These are phyloP conservation scores for Hymenoscyphus fructigenus DNA, from an alignment of 2,329 filamentous ascomycete genomes.

Conservation along the genomic window DNA sequence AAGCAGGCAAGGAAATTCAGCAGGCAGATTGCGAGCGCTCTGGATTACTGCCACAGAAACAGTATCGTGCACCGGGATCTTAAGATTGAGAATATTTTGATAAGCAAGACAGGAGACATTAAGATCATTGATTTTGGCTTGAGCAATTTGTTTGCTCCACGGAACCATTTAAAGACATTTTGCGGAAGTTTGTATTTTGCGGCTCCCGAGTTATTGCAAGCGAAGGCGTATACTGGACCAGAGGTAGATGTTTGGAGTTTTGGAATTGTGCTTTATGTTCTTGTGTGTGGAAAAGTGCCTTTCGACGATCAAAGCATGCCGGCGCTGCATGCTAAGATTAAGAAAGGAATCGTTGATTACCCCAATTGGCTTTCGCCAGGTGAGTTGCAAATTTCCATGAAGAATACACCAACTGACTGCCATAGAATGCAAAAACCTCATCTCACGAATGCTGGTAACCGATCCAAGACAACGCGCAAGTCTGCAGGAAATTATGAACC, in stretches of 20 bases:
- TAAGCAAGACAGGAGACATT: conserved; percentile 98
- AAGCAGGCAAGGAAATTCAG: conserved; percentile 98
- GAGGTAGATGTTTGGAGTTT: conserved; percentile 99
- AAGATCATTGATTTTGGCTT: conserved; percentile 99
- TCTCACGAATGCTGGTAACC: conserved; percentile 93
- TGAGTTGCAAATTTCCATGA: conserved; percentile 47
- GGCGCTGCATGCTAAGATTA: conserved; percentile 96
- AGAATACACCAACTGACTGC: conserved; percentile 19
- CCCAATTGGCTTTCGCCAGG: conserved; percentile 88
- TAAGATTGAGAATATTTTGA: conserved; percentile 99
- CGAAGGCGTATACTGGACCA: conserved; percentile 89
- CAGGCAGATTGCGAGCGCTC: conserved; percentile 90
- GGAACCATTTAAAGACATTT: conserved; percentile 87
- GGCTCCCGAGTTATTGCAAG: conserved; percentile 89
- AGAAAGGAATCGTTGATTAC: conserved; percentile 94
- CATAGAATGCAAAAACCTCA: conserved; percentile 86
- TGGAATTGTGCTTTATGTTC: conserved; percentile 93
- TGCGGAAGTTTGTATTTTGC: conserved; percentile 98
- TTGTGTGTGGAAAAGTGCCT: conserved; percentile 96
- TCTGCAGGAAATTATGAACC: conserved; percentile 87
- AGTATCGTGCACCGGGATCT: conserved; percentile 96
- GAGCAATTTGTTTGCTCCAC: conserved; percentile 91
- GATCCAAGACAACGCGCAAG: conserved; percentile 85
- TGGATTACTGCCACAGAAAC: conserved; percentile 97
- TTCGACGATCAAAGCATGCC: conserved; percentile 99